phyloP scores from a whole-genome alignment of 2,329 filamentous ascomycete species.

The Botrytis paeoniae region DNA sequence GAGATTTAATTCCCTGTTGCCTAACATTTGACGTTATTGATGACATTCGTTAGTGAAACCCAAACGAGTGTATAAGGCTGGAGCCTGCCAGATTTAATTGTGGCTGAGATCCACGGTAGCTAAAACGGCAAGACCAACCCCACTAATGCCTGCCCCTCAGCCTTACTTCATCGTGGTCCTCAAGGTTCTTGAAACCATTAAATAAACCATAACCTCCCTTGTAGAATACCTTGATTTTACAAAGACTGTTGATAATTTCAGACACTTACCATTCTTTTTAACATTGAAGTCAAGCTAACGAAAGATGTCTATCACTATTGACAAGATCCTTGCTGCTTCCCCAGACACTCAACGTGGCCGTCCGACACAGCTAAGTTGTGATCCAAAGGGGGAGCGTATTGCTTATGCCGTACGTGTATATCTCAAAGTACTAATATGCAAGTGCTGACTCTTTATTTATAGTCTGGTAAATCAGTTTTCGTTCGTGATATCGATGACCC shows the following conservation, averaged over 20 bases:
- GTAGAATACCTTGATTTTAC: neutral
- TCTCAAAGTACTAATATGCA: neutral
- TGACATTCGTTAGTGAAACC: neutral
- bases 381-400: conserved; percentile 86
- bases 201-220: neutral
- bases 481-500: conserved; percentile 92
- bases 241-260: neutral
- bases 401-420: conserved; percentile 74
- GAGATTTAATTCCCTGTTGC: neutral
- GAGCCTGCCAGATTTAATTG: neutral
- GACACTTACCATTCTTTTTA: neutral
- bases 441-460: conserved; percentile 21
- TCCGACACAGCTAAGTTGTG: conserved; percentile 82
- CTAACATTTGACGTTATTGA: neutral
- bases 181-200: neutral
- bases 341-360: conserved; percentile 82
- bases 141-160: conserved; percentile 13
- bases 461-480: conserved; percentile 97
- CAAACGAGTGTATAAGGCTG: neutral
- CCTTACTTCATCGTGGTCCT: conserved; percentile 11
- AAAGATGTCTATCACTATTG: conserved; percentile 51
- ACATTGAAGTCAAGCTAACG: neutral
- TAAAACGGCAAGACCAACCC: neutral
- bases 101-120: neutral
- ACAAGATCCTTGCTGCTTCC: conserved; percentile 77